A percentile compares a stretch with the other conserved stretches of the same genome.
Conservation (phyloP, 306 rosid genomes). For the Acacia acuminata region DNA sequence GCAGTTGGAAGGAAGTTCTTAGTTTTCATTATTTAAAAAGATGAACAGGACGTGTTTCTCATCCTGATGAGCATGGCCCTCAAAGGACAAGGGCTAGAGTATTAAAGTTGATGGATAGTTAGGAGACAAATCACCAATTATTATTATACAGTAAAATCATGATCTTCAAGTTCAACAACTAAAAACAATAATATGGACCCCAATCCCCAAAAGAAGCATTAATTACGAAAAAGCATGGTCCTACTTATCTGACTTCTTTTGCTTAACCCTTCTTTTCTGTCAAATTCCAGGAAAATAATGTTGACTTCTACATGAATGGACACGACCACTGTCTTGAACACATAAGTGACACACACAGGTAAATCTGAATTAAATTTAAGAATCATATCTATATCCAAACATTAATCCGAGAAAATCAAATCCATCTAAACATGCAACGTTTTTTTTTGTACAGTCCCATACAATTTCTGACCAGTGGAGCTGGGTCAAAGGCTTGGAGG, state of each 20-base stretch:
- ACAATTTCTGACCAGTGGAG: conserved; percentile 55
- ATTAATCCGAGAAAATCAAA: background rate
- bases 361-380: conserved; percentile 14
- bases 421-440: conserved; percentile 29
- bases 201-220: background rate
- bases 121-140: background rate
- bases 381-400: background rate
- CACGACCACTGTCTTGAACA: conserved; percentile 67
- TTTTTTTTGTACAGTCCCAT: conserved; percentile 49
- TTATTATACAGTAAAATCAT: background rate
- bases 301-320: conserved; percentile 61
- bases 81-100: background rate
- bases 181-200: background rate
- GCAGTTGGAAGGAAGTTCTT: background rate
- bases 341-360: conserved; percentile 59
- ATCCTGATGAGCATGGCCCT: background rate
- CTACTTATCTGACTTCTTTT: background rate
- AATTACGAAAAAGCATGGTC: background rate
- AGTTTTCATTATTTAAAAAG: background rate
- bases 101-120: background rate
- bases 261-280: conserved; percentile 1
- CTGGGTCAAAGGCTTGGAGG: conserved; percentile 69
- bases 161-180: background rate
- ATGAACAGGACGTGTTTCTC: background rate
- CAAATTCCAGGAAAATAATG: conserved; percentile 41